Percentiles rank a stretch among this genome's conserved stretches.
Evolutionary conservation across 768 basidiomycete species (phyloP).

Genomic region (Pilatotrama ljubarskyi): DNA sequence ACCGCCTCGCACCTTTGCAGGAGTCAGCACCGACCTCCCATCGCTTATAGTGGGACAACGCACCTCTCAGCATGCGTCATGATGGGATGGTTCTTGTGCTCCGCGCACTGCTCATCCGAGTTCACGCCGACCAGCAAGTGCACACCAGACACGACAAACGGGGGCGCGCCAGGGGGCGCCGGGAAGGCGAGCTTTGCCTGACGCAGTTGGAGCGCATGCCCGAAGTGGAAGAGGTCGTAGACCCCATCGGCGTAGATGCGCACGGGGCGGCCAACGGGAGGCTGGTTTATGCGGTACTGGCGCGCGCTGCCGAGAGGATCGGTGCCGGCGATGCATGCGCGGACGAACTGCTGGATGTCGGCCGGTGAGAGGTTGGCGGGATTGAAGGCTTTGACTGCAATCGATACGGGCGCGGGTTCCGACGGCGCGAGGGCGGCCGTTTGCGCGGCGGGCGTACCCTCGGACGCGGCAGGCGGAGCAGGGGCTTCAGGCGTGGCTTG

Average conservation of each 20-base stretch:
- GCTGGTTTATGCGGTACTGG: constrained; percentile 82
- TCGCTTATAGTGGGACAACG: not conserved
- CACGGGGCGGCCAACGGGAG: constrained; percentile 77
- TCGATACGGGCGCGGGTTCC: constrained; percentile 26
- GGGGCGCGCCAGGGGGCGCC: constrained; percentile 8
- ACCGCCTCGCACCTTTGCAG: constrained; percentile 72
- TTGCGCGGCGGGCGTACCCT: constrained; percentile 4
- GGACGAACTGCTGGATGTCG: constrained; percentile 81
- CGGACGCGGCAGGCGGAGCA: not conserved
- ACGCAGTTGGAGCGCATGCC: constrained; percentile 94
- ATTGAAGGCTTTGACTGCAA: constrained; percentile 46
- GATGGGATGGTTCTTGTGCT: constrained; percentile 80
- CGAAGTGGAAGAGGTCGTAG: constrained; percentile 97
- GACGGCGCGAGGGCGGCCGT: constrained; percentile 18
- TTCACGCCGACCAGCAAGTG: constrained; percentile 93
- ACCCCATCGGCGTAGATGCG: constrained; percentile 97
- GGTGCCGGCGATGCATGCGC: constrained; percentile 72
- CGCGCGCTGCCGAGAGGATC: constrained; percentile 38
- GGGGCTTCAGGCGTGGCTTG: not conserved
- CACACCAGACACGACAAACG: constrained; percentile 53
- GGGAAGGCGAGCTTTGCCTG: constrained; percentile 93
- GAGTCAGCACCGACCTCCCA: not conserved
- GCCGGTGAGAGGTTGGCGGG: constrained; percentile 67
- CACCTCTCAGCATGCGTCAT: constrained; percentile 90
- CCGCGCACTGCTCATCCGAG: constrained; percentile 78